Evolutionary conservation across 768 basidiomycete species (phyloP).

Genomic region (Xerocomus potaroensis): DNA sequence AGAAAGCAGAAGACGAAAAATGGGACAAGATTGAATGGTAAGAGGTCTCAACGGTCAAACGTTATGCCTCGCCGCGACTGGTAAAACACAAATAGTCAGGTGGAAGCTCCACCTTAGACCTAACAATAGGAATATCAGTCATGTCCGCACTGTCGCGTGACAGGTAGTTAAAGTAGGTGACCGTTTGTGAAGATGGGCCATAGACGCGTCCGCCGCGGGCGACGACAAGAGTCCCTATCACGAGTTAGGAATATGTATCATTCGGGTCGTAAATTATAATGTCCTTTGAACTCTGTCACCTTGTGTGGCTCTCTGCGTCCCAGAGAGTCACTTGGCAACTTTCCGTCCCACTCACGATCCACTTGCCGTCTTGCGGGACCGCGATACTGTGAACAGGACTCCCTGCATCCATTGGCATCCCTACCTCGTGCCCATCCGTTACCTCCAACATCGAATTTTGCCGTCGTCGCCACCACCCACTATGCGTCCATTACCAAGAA

Average conservation of each 20-base stretch:
- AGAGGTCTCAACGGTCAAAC: background rate
- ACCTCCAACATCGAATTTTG: background rate
- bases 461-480: too few relatives aligned
- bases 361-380: background rate
- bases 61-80: background rate
- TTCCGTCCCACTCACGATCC: background rate
- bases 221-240: too few relatives aligned
- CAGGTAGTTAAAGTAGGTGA: too few relatives aligned
- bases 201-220: too few relatives aligned
- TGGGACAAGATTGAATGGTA: constrained; percentile 32
- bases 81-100: constrained; percentile 18
- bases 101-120: constrained; percentile 37
- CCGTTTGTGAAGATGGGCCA: too few relatives aligned
- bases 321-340: background rate
- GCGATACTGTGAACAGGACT: background rate
- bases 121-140: constrained; percentile 14
- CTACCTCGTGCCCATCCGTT: background rate
- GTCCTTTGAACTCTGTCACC: background rate
- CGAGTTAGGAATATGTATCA: too few relatives aligned
- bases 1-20: constrained; percentile 37
- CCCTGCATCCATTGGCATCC: background rate
- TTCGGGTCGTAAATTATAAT: too few relatives aligned
- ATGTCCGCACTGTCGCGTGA: too few relatives aligned
- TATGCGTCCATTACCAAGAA: too few relatives aligned
- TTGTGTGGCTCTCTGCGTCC: background rate